These are phyloP conservation scores for Phytophthora meadii DNA, from an alignment of 352 stramenopile species.

Conservation along the genomic window DNA sequence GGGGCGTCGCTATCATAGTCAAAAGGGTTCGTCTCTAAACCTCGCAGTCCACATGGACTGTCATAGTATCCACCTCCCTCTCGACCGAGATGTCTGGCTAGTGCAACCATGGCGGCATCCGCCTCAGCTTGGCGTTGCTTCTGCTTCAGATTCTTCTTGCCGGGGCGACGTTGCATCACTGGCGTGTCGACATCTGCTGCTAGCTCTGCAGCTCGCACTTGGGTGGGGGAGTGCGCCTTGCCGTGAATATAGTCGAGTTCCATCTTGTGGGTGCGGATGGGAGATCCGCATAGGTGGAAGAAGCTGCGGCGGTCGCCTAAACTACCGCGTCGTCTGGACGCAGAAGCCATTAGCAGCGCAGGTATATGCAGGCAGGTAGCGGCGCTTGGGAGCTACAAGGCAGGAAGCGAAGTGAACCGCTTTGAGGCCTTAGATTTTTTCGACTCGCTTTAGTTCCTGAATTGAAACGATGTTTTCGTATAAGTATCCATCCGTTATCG, in stretches of 20 bases:
- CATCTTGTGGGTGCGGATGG: conserved; percentile 71
- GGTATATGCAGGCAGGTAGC: neutral
- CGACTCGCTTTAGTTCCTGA: conserved; percentile 10
- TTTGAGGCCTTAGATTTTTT: conserved; percentile 20
- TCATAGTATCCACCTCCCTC: conserved; percentile 48
- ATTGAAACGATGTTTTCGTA: conserved; percentile 23
- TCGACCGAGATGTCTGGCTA: conserved; percentile 33
- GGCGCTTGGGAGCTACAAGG: conserved; percentile 34
- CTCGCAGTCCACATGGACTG: conserved; percentile 16
- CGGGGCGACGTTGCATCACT: conserved; percentile 30
- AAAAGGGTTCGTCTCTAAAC: conserved; percentile 11
- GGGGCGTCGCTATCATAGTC: conserved; percentile 35
- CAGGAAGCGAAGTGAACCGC: conserved; percentile 35
- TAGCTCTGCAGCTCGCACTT: conserved; percentile 43
- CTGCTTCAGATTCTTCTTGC: conserved; percentile 39
- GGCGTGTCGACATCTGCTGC: conserved; percentile 33
- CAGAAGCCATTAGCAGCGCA: conserved; percentile 21
- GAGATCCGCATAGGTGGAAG: conserved; percentile 80
- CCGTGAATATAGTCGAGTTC: conserved; percentile 52
- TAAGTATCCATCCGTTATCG: conserved; percentile 35
- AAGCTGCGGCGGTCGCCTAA: conserved; percentile 50
- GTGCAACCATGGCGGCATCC: conserved; percentile 27
- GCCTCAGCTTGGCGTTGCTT: conserved; percentile 40
- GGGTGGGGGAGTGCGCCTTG: conserved; percentile 40
- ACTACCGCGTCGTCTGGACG: conserved; percentile 31